These are phyloP conservation scores for Aristolochia fimbriata DNA, from an alignment of 164 flowering plant genomes.

Conservation along the genomic window DNA sequence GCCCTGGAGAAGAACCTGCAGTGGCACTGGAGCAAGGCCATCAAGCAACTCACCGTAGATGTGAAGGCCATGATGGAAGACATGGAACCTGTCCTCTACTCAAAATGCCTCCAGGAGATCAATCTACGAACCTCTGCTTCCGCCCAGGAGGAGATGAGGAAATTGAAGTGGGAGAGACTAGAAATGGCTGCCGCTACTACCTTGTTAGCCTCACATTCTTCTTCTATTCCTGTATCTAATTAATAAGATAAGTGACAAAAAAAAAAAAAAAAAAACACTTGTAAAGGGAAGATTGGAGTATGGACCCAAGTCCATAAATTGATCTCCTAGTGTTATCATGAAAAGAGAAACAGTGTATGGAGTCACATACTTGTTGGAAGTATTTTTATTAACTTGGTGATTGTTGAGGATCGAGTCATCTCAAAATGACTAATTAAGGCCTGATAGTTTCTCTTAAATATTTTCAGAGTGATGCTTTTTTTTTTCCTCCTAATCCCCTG, in stretches of 20 bases:
- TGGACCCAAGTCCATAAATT: too few relatives aligned
- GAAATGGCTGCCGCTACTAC: conserved; percentile 35
- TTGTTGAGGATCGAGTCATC: too few relatives aligned
- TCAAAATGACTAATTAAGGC: too few relatives aligned
- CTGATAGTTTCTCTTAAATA: too few relatives aligned
- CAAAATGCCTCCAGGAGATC: conserved; percentile 26
- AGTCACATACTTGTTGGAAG: too few relatives aligned
- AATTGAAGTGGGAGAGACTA: conserved; percentile 42
- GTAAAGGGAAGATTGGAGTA: too few relatives aligned
- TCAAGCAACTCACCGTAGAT: conserved; percentile 42
- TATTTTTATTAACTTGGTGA: too few relatives aligned
- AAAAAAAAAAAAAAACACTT: too few relatives aligned
- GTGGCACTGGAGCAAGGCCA: conserved; percentile 59
- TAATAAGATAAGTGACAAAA: background rate
- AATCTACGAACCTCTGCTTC: conserved; percentile 17
- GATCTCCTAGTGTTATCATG: too few relatives aligned
- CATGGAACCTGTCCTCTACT: conserved; percentile 43
- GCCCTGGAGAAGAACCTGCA: conserved; percentile 60
- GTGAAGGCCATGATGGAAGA: conserved; percentile 56
- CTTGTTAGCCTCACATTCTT: conserved; percentile 4
- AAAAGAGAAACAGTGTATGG: too few relatives aligned
- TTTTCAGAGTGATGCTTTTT: too few relatives aligned
- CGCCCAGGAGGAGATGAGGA: conserved; percentile 28
- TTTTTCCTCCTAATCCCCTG: too few relatives aligned
- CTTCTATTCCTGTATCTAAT: conserved; percentile 3